Base-by-base conservation (phyloP, 108 stramenopile species). In the Nitzschia sp. region DNA sequence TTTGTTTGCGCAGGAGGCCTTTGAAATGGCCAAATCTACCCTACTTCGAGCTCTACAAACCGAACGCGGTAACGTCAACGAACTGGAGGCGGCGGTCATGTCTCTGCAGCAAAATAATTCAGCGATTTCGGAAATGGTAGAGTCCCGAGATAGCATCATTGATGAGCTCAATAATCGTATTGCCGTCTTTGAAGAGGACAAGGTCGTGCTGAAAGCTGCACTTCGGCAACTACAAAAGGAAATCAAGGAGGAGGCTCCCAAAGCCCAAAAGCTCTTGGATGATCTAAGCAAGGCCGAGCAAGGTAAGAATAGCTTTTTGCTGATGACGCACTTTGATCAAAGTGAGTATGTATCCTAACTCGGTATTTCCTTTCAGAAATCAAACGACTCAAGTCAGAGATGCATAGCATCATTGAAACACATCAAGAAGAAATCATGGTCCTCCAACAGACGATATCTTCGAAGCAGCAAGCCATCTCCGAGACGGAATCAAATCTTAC, bases 131-230 rank as follows among this genome's bases (percentile, higher is more conserved):
- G 89, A 91, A 59, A 86, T 89, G 72, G 86, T 94, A 0, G 66
- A 77, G 33, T 91, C 92, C 2, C 54, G 90, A 15, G 86, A 91
- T 59, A 73, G 64, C 3, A 64, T 91, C 18, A 91, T 94, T 59
- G 77, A 85, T 56, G 89, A 94, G 51, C 64, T 94, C 66, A 94
- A 94, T 71, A 86, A 86, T 61, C 80, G 92, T 15, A 85, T 94
- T 9, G 83, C 88, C 3, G 87, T 89, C 1, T 94, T 94, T 73
- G 92, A 94, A 71, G 92, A 94, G 55, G 92, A 94, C 62, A 94
- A 89, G 61, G 75, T 94, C 49, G 90, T 94, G 0, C 59, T 94
- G 38, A 91, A 89, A 76, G 92, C 92, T 33, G 92, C 92, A n/a
- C 56, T 94, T 33, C 54, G 83, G 29, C 90, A 94, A 59, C 71